Conservation (phyloP, 306 rosid species). For the Vigna angularis region DNA sequence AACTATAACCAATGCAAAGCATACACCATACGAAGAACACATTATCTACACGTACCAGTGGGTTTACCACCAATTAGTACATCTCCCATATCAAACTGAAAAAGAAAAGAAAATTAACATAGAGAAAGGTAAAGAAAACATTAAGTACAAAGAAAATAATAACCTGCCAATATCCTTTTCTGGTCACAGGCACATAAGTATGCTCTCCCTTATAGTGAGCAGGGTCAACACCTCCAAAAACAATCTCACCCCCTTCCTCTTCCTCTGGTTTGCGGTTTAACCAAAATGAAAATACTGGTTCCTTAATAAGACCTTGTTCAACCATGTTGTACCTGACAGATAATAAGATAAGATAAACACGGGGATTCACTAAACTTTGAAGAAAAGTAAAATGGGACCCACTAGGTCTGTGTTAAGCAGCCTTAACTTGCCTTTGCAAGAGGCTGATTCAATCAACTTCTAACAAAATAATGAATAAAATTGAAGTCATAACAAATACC, state of each 20-base stretch:
- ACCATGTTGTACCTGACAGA: slow-evolving; percentile 86
- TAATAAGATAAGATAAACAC: slow-evolving; percentile 34
- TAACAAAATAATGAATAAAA: slow-evolving; percentile 35
- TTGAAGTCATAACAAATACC: slow-evolving; percentile 55
- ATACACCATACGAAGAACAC: slow-evolving; percentile 24
- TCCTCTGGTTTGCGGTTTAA: slow-evolving; percentile 78
- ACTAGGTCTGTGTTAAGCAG: not conserved
- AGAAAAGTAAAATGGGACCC: not conserved
- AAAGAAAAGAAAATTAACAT: slow-evolving; percentile 7
- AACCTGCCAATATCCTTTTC: slow-evolving; percentile 98
- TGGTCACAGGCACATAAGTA: slow-evolving; percentile 83
- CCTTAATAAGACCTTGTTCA: slow-evolving; percentile 74
- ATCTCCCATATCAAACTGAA: slow-evolving; percentile 88
- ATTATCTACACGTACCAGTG: slow-evolving; percentile 63
- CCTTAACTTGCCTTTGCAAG: slow-evolving; percentile 24
- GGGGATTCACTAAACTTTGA: not conserved
- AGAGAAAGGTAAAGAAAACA: not conserved
- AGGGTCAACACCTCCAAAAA: slow-evolving; percentile 94
- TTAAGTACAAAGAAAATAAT: not conserved
- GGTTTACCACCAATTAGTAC: slow-evolving; percentile 72
- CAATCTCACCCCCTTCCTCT: slow-evolving; percentile 92
- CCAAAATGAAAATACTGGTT: slow-evolving; percentile 95
- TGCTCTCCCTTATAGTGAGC: slow-evolving; percentile 84
- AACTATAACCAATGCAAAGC: not conserved
- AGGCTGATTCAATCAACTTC: slow-evolving; percentile 1